phyloP scores from a whole-genome alignment of 352 stramenopile genomes.

The Pythium vanterpoolii region DNA sequence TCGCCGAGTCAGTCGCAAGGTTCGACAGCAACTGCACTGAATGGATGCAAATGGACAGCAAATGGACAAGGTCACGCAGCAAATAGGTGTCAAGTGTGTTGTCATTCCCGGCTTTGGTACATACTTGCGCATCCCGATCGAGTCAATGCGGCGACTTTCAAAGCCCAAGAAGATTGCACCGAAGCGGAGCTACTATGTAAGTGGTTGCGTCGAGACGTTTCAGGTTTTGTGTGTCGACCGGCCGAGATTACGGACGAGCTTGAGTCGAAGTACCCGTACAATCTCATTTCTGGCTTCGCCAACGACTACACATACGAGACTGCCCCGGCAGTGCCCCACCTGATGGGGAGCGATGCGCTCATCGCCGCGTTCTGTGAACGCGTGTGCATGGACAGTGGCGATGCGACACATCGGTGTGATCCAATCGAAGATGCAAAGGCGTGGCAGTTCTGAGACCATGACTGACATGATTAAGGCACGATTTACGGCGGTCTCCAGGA shows the following conservation, averaged over 20 bases:
- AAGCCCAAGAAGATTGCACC: conserved; percentile 1
- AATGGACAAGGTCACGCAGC: neutral
- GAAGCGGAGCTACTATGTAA: neutral
- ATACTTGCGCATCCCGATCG: neutral
- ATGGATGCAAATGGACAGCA: neutral
- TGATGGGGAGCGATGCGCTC: neutral
- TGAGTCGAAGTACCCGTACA: conserved; percentile 2
- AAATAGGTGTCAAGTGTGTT: neutral
- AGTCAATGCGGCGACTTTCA: neutral
- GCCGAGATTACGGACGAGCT: neutral
- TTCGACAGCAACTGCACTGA: no score
- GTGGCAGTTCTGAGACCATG: neutral
- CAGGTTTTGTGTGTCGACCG: neutral
- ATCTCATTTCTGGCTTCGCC: neutral
- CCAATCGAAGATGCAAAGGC: neutral
- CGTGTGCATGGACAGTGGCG: neutral
- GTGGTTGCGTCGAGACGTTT: neutral
- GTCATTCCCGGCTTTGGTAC: neutral
- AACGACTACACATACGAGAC: neutral
- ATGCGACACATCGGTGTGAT: neutral
- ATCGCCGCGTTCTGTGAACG: conserved; percentile 2
- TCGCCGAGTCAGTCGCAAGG: no score
- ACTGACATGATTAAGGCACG: neutral
- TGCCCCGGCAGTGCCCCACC: neutral
- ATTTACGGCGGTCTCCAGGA: neutral